Evolutionary conservation across 2,329 filamentous ascomycete species (phyloP).

Genomic region (Fonsecaea nubica): DNA sequence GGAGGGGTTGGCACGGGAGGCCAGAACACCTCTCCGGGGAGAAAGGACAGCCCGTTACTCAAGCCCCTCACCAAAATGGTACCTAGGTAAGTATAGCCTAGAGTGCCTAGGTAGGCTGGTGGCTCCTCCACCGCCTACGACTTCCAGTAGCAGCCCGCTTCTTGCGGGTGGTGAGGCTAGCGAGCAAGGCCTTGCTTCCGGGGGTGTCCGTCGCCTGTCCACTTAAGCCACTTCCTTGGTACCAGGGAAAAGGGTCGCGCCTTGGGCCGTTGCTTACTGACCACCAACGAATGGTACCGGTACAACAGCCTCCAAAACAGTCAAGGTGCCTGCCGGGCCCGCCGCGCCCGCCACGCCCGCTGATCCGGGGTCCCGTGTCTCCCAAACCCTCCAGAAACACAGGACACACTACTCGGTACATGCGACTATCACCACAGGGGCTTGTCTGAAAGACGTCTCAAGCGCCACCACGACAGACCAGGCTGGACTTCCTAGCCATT

Average conservation of each 20-base stretch:
- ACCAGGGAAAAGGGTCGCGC: constrained; percentile 2
- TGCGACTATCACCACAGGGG: constrained; percentile 15
- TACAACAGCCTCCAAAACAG: constrained; percentile 2
- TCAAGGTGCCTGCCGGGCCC: constrained; percentile 1
- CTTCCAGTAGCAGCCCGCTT: constrained; percentile 7
- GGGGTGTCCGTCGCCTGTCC: not conserved
- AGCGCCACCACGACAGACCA: not conserved
- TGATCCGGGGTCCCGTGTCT: constrained; percentile 4
- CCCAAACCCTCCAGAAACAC: not conserved
- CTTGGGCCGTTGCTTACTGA: not conserved
- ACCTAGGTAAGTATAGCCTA: not conserved
- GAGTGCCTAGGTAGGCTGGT: not conserved
- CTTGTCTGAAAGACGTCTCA: constrained; percentile 5
- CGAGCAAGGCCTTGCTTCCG: not conserved
- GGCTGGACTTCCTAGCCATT: constrained; percentile 21
- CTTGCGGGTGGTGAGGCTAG: not conserved
- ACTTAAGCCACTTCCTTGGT: not conserved
- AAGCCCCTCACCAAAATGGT: not conserved
- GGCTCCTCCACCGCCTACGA: not conserved
- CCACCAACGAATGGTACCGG: not conserved
- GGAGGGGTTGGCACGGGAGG: not conserved
- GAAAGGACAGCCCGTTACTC: constrained; percentile 5
- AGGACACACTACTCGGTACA: not conserved
- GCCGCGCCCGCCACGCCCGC: not conserved
- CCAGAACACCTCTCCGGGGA: not conserved